Base-by-base conservation (phyloP, 2,329 filamentous ascomycete species). In the Fusarium oligoseptatum region DNA sequence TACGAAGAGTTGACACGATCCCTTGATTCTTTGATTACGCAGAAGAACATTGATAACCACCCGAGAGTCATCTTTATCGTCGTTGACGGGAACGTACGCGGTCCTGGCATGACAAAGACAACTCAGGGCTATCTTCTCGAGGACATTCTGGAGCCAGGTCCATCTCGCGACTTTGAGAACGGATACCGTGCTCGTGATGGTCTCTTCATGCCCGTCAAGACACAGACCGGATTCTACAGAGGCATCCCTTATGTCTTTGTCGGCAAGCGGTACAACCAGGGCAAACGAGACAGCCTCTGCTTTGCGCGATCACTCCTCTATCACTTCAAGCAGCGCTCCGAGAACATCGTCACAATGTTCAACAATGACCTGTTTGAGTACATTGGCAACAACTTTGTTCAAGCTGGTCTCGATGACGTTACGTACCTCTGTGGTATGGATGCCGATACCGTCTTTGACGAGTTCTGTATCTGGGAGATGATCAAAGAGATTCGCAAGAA, bases 211-310 rank as follows among this genome's bases (percentile, higher is more conserved):
- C 85, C 85, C 7, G 82, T 86, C 60, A 84, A 83, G 64, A 81
- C 85, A 6, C 82, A 85, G 24, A 84, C 80, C 0, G 87, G 87
- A 0, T 80, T 76, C 37, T 88, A 87, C 78, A 84, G 84, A 72
- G 85, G 84, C 1, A 72, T 87, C 0, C 86, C 86, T 0, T 88
- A 85, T 66, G 79, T 87, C 34, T 84, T 86, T 66, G 84, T 88
- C 41, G 84, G 86, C 56, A 88, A 88, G 75, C 80, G 84, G 15
- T 84, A 86, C 76, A 88, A 87, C 76, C 85, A 87, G 71, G 86
- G 86, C 39, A 88, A 88, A 77, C 82, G 85, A 3, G 87, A 88
- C 74, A 86, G 85, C 57, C 77, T 88, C 48, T 87, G 86, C 72
- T 83, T 87, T n/a, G 84, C 83, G 2, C 85, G 86, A 0, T 88